Percentiles rank a stretch among this genome's conserved stretches.
These are phyloP conservation scores for Dimocarpus longan DNA, from an alignment of 345 rosid genomes.

Conservation along the genomic window DNA sequence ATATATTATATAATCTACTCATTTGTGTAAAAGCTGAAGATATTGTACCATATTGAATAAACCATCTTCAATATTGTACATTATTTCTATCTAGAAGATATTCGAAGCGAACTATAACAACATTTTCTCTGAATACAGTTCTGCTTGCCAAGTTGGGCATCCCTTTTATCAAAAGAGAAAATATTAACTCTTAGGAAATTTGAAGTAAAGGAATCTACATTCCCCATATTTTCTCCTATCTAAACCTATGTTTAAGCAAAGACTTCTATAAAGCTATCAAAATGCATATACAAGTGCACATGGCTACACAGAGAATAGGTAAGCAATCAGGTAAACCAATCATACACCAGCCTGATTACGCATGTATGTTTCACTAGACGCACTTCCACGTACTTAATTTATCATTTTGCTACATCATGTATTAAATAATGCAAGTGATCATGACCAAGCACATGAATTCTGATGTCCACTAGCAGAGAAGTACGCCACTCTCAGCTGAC, in stretches of 20 bases:
- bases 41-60: too few relatives aligned
- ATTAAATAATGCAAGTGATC: not conserved
- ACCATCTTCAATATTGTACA: too few relatives aligned
- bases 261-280: not conserved
- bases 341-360: not conserved
- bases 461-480: not conserved
- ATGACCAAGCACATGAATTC: constrained; percentile 4
- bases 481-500: not conserved
- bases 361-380: not conserved
- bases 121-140: too few relatives aligned
- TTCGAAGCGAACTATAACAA: too few relatives aligned
- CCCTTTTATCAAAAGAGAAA: not conserved
- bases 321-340: not conserved
- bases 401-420: not conserved
- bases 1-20: too few relatives aligned
- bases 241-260: not conserved
- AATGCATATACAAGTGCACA: not conserved
- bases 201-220: not conserved
- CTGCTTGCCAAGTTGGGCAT: not conserved
- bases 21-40: too few relatives aligned
- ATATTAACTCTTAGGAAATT: not conserved
- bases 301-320: not conserved
- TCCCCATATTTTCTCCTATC: not conserved
- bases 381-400: not conserved
- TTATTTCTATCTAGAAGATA: too few relatives aligned